Conservation (phyloP, 176 grass and related monocot species). For the Rhynchospora breviuscula region DNA sequence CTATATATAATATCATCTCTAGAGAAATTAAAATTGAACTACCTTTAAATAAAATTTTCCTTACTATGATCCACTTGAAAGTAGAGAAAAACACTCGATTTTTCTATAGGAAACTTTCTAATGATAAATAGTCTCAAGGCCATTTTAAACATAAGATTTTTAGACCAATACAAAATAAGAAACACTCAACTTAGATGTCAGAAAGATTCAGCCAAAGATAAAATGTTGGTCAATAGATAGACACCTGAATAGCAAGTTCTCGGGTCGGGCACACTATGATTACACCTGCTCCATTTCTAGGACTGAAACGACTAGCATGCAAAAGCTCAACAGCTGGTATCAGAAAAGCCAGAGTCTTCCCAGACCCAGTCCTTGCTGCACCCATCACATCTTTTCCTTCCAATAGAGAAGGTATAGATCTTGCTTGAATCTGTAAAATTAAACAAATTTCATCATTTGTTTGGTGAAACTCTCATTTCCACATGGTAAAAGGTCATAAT, state of each 20-base stretch:
- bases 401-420: slow-evolving; percentile 35
- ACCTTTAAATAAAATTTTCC: background rate
- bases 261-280: slow-evolving; percentile 42
- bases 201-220: background rate
- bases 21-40: background rate
- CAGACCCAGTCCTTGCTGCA: slow-evolving; percentile 41
- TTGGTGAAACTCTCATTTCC: background rate
- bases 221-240: background rate
- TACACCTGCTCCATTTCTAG: slow-evolving; percentile 42
- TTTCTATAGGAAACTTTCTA: background rate
- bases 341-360: slow-evolving; percentile 46
- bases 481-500: background rate
- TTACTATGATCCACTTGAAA: background rate
- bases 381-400: slow-evolving; percentile 50
- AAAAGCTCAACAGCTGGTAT: slow-evolving; percentile 39
- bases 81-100: background rate
- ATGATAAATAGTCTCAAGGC: background rate
- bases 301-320: slow-evolving; percentile 29
- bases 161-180: background rate
- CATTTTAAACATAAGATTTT: background rate
- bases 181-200: background rate
- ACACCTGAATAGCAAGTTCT: slow-evolving; percentile 46
- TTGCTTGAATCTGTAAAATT: slow-evolving; percentile 38
- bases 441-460: background rate
- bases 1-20: background rate